Evolutionary conservation across 306 rosid genomes (phyloP), one percentile per base, ranked within the genome.

Genomic region (Sindora glabra): DNA sequence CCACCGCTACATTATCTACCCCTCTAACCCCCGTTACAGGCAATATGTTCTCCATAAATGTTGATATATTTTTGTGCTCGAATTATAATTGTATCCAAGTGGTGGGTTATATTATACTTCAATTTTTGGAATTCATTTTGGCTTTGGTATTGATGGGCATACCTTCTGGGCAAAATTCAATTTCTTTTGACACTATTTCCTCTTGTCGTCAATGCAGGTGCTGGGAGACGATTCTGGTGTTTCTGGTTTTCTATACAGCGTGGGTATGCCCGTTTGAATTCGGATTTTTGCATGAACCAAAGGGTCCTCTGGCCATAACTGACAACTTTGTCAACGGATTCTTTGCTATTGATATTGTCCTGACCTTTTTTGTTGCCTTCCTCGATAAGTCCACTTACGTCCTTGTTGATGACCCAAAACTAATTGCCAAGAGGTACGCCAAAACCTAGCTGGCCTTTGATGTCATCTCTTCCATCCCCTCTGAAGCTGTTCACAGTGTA

Each of bases 241-340:
- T 70, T 5, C 64, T 84, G 8, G 95, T 90, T 15, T 68, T 80
- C 71, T 90, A 90, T 78, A 82, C 89, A 8, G 90, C 95, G 10
- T 90, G 95, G 89, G 89, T 64, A 16, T 77, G 76, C 4, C 97
- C 94, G 0, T 90, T 87, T 71, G 97, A 90, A 52, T 73, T 90
- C 10, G 97, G 95, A n/a, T 90, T 90, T 59, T 42, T 90, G 0
- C 26, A 30, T 10, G 30, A 56, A 13, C 69, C 85, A 1, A 16
- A 0, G 23, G 64, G 59, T 10, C 4, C 30, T 38, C 70, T 84
- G 2, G 70, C 83, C 4, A 17, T 68, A 7, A n/a, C 44, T 0
- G 95, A 90, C 48, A 87, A 90, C 30, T 64, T 87, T 12, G 90
- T 90, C 10, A 90, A 90, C 30, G 70, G 41, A 0, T 2, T 87